Base-by-base conservation (phyloP, 2,329 filamentous ascomycete genomes). In the Beauveria scarabaeidicola region DNA sequence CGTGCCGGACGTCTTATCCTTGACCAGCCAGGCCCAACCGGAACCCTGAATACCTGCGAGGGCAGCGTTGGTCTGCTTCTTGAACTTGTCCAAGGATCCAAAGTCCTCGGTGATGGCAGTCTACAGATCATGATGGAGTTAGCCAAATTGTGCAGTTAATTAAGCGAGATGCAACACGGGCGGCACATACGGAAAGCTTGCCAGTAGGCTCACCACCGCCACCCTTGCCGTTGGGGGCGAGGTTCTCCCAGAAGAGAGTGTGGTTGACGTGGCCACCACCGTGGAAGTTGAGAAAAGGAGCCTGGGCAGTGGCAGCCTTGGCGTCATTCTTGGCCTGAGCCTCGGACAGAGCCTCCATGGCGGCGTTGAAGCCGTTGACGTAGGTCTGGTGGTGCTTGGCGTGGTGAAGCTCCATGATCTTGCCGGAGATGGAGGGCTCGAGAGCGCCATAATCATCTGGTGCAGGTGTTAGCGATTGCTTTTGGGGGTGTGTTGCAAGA, bases 381-480 rank as follows among this genome's bases (percentile, higher is more conserved):
- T 96, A 96, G 69, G 91, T 92, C 76, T 93, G 86, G 80, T 96
- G 92, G 82, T 96, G 91, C 77, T 91, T 93, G 78, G 84, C 87
- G 84, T 96, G 89, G 81, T 96, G 92, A 50, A 96, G 84, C 79
- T 96, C 90, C 92, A 96, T 96, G 79, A 96, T 96, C 77, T 94
- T 85, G 73, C 89, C 88, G 52, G 88, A 92, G 78, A 96, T 85
- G 70, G 80, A 71, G 54, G 84, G 84, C 79, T 99, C 94, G 69
- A 99, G 91, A 56, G 92, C 94, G 72, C 88, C 90, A 75, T 97
- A 99, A 81, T 97, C 94, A 73, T 97, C 93, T 96, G 66, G 19
- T 11, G 27, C n/a, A 3, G 9, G 17, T 19, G 55, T 58, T 50
- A 58, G 44, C n/a, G 38, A 29, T 11, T 19, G n/a, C 1, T 48